These are phyloP conservation scores for Ajuga reptans DNA, from an alignment of 305 asterid genomes.

Conservation along the genomic window DNA sequence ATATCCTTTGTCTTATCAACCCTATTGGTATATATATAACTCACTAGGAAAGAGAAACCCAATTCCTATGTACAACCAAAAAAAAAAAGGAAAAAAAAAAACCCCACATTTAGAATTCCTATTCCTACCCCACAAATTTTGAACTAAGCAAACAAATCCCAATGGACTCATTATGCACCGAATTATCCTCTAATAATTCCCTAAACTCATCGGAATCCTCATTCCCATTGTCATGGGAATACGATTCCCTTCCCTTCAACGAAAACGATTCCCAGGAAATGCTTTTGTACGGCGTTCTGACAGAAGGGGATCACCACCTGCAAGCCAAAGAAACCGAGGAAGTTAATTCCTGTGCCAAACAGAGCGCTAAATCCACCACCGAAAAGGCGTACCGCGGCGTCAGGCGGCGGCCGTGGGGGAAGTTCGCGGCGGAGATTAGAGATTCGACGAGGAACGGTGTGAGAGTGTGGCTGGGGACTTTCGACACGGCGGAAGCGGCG, in stretches of 20 bases:
- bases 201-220: constrained; percentile 37
- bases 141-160: background rate
- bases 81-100: background rate
- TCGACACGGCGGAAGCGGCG: constrained; percentile 53
- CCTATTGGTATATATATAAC: background rate
- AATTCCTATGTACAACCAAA: background rate
- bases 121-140: background rate
- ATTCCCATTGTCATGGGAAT: constrained; percentile 24
- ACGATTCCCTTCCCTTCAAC: constrained; percentile 57
- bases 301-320: constrained; percentile 11
- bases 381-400: constrained; percentile 44
- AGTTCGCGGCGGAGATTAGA: constrained; percentile 56
- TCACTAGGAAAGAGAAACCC: background rate
- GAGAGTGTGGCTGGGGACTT: constrained; percentile 68
- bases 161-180: constrained; percentile 23
- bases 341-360: constrained; percentile 14
- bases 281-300: constrained; percentile 51
- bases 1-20: background rate
- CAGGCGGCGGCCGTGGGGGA: constrained; percentile 56
- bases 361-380: background rate
- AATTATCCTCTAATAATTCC: constrained; percentile 32
- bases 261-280: constrained; percentile 71
- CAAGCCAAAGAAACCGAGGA: constrained; percentile 17
- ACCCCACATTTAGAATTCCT: background rate
- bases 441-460: constrained; percentile 60